Conservation (phyloP, 257 asterid genomes). For the Solanum bukasovii region DNA sequence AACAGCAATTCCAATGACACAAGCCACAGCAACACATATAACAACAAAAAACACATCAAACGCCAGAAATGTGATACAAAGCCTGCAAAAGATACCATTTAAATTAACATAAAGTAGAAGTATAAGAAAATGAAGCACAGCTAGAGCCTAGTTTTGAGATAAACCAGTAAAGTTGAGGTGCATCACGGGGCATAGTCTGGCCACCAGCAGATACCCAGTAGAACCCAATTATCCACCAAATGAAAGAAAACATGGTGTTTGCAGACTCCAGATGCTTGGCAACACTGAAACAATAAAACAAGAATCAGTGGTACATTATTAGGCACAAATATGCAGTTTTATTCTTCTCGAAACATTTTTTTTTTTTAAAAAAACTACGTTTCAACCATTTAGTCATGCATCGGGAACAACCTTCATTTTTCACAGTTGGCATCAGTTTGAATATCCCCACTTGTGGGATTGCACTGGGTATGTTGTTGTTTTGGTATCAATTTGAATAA, state of each 20-base stretch:
- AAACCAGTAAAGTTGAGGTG: slow-evolving; percentile 98
- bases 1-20: slow-evolving; percentile 87
- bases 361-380: background rate
- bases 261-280: slow-evolving; percentile 89
- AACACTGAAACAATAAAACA: slow-evolving; percentile 69
- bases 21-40: slow-evolving; percentile 90
- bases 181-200: slow-evolving; percentile 42
- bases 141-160: slow-evolving; percentile 38
- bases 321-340: background rate
- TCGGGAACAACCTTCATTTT: background rate
- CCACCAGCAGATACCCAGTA: slow-evolving; percentile 95
- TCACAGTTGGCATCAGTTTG: background rate
- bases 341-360: background rate
- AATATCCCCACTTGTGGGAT: background rate
- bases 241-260: slow-evolving; percentile 92
- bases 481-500: background rate
- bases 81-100: slow-evolving; percentile 49
- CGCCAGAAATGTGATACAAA: slow-evolving; percentile 90
- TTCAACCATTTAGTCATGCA: background rate
- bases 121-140: slow-evolving; percentile 50
- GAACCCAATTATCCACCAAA: slow-evolving; percentile 99
- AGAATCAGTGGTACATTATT: background rate
- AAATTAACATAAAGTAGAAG: background rate
- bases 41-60: slow-evolving; percentile 95
- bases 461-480: background rate